Evolutionary conservation across 2,329 filamentous ascomycete species (phyloP), one percentile per base, ranked within the genome.

Genomic region (Aspergillus clavatus): DNA sequence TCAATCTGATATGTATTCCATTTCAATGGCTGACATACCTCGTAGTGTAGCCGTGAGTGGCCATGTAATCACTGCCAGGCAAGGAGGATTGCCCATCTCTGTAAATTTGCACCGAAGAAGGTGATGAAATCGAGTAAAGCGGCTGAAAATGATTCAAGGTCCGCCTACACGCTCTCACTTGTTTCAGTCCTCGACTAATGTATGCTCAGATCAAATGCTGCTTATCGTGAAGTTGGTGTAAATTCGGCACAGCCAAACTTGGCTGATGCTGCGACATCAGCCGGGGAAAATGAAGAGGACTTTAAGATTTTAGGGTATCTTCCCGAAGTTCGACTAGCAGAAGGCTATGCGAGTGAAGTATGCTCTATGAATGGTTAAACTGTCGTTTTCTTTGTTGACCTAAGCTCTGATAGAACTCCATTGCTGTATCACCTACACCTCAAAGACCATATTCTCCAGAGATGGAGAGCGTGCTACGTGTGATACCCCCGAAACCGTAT

Each of bases 21-120:
- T 33, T 22, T 40, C n/a, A 28, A 6, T 4, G 7, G 40, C 52
- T 57, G 18, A 55, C 40, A 4, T 39, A 18, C 23, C 44, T 33
- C 44, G 48, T 27, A 76, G 73, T 77, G 74, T 53, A 74, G 69
- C 47, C 69, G 72, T 26, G 64, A 74, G 54, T 77, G 74, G 68
- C 74, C 73, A 2, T 77, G 74, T 54, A 74, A 75, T 48, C 72
- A 76, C 50, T 77, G 73, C 51, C 67, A 72, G 50, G 60, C 69
- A 24, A 63, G 74, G 51, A 71, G 69, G 45, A 71, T 76, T 1
- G 67, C 74, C 24, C 74, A 76, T 59, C 57, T 74, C 3, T 77
- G 73, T 54, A 68, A 71, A 43, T 76, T 75, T 53, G 55, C 60
- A 0, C 54, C 57, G 21, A 72, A 67, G 44, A 69, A 64, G 21